Percentiles rank a stretch among this genome's conserved stretches.
phyloP scores from a whole-genome alignment of 2,329 filamentous ascomycete genomes.

The Neonectria faginata region DNA sequence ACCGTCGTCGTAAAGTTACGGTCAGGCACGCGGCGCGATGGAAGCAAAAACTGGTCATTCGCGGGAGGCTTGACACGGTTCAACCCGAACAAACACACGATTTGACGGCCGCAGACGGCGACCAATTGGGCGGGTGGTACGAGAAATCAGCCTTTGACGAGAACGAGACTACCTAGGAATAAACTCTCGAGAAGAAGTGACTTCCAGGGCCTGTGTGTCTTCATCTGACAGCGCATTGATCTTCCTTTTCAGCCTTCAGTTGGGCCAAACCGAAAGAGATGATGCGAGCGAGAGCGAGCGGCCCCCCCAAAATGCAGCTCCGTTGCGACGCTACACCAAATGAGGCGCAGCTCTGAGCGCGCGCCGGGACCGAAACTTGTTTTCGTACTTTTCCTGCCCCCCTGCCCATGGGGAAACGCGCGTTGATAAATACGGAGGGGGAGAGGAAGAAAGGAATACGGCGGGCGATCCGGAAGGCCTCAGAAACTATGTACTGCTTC shows the following conservation, averaged over 20 bases:
- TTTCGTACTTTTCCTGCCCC: constrained; percentile 1
- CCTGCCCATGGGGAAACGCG: constrained; percentile 1
- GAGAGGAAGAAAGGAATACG: background rate
- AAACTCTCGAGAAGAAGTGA: background rate
- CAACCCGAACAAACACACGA: constrained; percentile 6
- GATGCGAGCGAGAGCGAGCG: no score
- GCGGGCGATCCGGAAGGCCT: background rate
- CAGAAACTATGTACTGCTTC: background rate
- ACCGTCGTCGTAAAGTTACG: background rate
- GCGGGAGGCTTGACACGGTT: background rate
- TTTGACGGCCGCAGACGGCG: constrained; percentile 4
- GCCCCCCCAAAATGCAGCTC: background rate
- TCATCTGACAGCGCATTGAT: constrained; percentile 3
- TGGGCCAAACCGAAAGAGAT: background rate
- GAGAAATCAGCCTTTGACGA: background rate
- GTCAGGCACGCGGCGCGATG: background rate
- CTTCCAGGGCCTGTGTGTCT: background rate
- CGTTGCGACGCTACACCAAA: constrained; percentile 4
- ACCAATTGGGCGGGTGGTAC: background rate
- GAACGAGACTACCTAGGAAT: no score
- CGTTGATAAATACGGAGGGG: background rate
- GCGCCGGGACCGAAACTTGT: constrained; percentile 3
- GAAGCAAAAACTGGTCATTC: background rate
- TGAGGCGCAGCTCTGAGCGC: background rate
- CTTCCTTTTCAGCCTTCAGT: no score